Evolutionary conservation across 192 early-diverging fungal genomes (phyloP).

Genomic region (Coemansia sp.): DNA sequence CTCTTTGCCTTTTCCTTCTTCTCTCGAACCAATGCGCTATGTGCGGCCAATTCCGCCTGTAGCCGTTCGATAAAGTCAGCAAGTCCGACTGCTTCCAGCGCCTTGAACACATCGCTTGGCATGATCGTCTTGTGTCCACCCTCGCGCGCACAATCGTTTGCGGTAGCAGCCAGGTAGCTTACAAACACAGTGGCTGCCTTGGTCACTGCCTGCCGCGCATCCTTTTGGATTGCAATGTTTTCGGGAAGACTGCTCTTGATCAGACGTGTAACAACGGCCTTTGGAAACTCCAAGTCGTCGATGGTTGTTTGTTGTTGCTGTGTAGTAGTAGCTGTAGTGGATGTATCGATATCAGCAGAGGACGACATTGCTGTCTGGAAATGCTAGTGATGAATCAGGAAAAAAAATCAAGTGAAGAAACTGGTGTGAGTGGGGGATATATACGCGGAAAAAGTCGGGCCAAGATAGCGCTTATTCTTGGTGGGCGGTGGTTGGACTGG

Average conservation of each 20-base stretch:
- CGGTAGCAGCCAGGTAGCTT: constrained; percentile 46
- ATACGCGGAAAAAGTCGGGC: too few species aligned
- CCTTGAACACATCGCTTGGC: constrained; percentile 38
- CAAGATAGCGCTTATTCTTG: not conserved
- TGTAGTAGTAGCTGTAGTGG: too few species aligned
- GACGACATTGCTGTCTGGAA: not conserved
- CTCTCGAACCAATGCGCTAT: constrained; percentile 16
- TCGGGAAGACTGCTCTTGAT: constrained; percentile 45
- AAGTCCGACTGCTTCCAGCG: constrained; percentile 42
- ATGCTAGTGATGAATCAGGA: not conserved
- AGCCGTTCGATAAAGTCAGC: constrained; percentile 41
- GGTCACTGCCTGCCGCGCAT: constrained; percentile 33
- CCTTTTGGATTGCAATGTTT: constrained; percentile 46
- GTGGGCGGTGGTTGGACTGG: not conserved
- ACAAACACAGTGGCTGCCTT: constrained; percentile 44
- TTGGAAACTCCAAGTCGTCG: constrained; percentile 49
- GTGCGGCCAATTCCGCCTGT: constrained; percentile 26
- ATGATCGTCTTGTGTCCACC: constrained; percentile 46
- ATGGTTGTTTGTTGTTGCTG: constrained; percentile 13
- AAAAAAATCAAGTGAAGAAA: too few species aligned
- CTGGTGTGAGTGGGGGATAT: too few species aligned
- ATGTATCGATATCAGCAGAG: too few species aligned
- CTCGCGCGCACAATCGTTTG: constrained; percentile 49
- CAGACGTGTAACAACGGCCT: constrained; percentile 38
- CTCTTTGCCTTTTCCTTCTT: constrained; percentile 39